Conservation (phyloP, 805 yeast genomes). For the Saccharomycopsis sp. region DNA sequence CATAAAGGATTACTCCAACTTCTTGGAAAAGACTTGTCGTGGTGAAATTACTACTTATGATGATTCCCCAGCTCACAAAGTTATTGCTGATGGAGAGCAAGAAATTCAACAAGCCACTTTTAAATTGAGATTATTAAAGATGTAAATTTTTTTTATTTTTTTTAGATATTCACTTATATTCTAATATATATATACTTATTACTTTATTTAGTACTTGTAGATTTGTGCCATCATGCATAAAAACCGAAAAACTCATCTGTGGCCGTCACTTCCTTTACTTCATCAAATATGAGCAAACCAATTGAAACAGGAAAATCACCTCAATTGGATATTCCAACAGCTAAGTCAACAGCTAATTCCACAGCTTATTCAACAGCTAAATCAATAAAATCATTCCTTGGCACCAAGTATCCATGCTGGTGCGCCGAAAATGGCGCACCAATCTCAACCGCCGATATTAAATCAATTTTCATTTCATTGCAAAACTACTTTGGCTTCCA, state of each 20-base stretch:
- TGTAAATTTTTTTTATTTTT: too few relatives aligned
- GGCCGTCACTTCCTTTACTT: background rate
- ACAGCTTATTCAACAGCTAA: background rate
- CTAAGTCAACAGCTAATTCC: background rate
- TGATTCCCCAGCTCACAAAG: slow-evolving; percentile 35
- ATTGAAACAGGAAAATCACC: background rate
- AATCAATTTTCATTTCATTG: slow-evolving; percentile 49
- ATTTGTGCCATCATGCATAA: background rate
- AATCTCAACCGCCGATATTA: slow-evolving; percentile 58
- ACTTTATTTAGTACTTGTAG: background rate
- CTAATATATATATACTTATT: too few relatives aligned
- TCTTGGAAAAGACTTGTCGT: slow-evolving; percentile 74
- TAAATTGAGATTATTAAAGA: slow-evolving; percentile 66
- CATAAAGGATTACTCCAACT: slow-evolving; percentile 54
- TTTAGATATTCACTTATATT: too few relatives aligned
- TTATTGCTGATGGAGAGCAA: slow-evolving; percentile 87
- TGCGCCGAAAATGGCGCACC: slow-evolving; percentile 34
- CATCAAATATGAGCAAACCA: background rate
- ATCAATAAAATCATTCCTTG: background rate
- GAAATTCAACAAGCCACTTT: slow-evolving; percentile 71
- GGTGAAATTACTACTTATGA: slow-evolving; percentile 38
- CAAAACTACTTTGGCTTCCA: slow-evolving; percentile 78
- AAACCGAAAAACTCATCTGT: too few relatives aligned
- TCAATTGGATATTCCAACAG: background rate
- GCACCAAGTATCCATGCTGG: slow-evolving; percentile 10